Percentiles rank a stretch among this genome's conserved stretches.
Evolutionary conservation across 2,329 filamentous ascomycete genomes (phyloP).

Genomic region (Botryotinia narcissicola): DNA sequence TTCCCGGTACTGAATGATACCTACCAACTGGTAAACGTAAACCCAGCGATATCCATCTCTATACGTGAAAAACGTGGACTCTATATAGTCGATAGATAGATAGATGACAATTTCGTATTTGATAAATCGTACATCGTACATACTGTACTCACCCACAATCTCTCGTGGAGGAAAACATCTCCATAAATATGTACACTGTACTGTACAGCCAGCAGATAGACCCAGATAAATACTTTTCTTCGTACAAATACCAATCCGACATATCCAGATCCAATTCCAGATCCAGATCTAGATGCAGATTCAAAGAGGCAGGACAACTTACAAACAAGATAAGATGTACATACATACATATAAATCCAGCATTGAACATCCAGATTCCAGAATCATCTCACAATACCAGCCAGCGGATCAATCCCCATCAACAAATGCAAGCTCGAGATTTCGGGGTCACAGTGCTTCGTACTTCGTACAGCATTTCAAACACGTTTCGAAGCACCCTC

Average conservation of each 20-base stretch:
- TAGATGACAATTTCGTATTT: not conserved
- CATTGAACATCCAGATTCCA: not conserved
- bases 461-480: too few relatives aligned
- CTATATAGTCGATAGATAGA: not conserved
- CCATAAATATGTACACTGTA: not conserved
- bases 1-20: not conserved
- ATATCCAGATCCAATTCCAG: not conserved
- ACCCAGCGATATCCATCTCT: not conserved
- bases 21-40: not conserved
- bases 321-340: not conserved
- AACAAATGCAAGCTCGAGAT: too few relatives aligned
- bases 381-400: not conserved
- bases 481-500: too few relatives aligned
- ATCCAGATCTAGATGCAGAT: not conserved
- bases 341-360: not conserved
- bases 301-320: not conserved
- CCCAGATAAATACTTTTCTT: not conserved
- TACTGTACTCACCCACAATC: too few relatives aligned
- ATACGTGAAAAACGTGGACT: not conserved
- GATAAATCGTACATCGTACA: not conserved
- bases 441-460: too few relatives aligned
- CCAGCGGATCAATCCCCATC: too few relatives aligned
- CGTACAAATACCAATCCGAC: too few relatives aligned
- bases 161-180: not conserved
- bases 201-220: not conserved